Base-by-base conservation (phyloP, 441 rosid species). In the Eugenia klotzschiana region DNA sequence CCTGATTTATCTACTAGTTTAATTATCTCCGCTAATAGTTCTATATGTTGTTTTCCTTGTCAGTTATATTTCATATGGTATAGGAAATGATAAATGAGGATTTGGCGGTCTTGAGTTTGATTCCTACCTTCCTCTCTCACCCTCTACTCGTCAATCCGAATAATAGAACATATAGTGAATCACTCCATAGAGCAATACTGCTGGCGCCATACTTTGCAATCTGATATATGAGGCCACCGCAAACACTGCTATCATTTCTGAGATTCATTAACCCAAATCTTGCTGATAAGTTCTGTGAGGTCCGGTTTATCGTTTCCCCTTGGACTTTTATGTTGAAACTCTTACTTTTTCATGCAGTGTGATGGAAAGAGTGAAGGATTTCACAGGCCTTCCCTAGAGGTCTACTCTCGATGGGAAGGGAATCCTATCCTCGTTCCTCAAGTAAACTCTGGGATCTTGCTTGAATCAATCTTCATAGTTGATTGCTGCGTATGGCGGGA, bases 361-460 rank as follows among this genome's bases (percentile, higher is more conserved):
- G 77, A 84, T 90, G 43, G 86, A 90, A 83, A 93, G 79, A 83
- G 72, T 91, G 87, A 87, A 91, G 87, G 87, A 89, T 85, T 53
- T 93, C 83, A 83, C 91, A 83, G 88, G 83, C 29, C 10, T 29
- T 57, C 64, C 83, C 37, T 83, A 81, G 79, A 79, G 8, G 15
- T 40, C 54, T 20, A 18, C 15, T 64, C 4, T 33, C 25, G 1
- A 64, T 33, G 77, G 25, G 77, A 33, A 33, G 13, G n/a, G n/a
- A 41, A 33, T 33, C 25, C 11, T 33, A 33, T 33, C 25, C 77
- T 64, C 7, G 1, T 33, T 64, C 46, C 77, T 64, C 46, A 5
- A 64, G 25, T 33, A 1, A 37, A n/a, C 77, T 64, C 77, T 33
- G 46, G 46, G 20, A 18, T 64, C 77, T 40, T 64, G 46, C 77